Base-by-base conservation (phyloP, 163 green algal species). In the Chlamydomonas reinhardtii region DNA sequence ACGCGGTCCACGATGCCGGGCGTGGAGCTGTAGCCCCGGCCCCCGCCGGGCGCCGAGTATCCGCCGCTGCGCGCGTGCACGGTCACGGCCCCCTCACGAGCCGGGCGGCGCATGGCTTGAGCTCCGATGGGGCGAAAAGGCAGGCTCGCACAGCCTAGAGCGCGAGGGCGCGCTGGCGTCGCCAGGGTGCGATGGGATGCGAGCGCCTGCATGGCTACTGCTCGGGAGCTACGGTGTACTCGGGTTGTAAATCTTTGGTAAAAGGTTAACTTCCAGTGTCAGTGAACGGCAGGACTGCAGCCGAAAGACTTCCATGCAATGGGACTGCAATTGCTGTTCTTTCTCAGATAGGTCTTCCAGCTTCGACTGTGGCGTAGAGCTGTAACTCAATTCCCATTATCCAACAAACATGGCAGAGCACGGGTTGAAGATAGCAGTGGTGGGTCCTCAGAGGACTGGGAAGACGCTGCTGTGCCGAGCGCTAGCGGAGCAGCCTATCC, bases 391-490 rank as follows among this genome's bases (percentile, higher is more conserved):
- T 17, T 56, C 14, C 11, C 14, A 56, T 56, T 56, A 56, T 56
- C 48, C 2, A 56, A 17, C 62, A 70, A 70, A 35, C 8, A 93
- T 93, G 90, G 77, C 87, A 2, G 90, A 91, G 37, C 76, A 83
- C 3, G 77, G 54, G 15, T 61, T 94, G 4, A 95, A 95, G 62
- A 78, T 95, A 9, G 93, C 90, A 48, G 90, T 95, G 3, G 82
- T 95, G 32, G 92, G 92, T n/a, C 84, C 88, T 48, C 79, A 56
- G 66, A 89, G 85, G n/a, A 88, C 69, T 17, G 92, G 92, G 66
- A 95, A 95, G 79, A 94, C 91, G 8, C 31, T 92, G 35, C 62
- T 95, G 31, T 94, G 90, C 79, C 79, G 87, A 81, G 85, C 88
- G 6, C 61, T 94, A 31, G 88, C 92, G 31, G 89, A 94, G 59